Evolutionary conservation across 208 protist genomes (phyloP), one percentile per base, ranked within the genome.

Genomic region (Phytomonas sp.): DNA sequence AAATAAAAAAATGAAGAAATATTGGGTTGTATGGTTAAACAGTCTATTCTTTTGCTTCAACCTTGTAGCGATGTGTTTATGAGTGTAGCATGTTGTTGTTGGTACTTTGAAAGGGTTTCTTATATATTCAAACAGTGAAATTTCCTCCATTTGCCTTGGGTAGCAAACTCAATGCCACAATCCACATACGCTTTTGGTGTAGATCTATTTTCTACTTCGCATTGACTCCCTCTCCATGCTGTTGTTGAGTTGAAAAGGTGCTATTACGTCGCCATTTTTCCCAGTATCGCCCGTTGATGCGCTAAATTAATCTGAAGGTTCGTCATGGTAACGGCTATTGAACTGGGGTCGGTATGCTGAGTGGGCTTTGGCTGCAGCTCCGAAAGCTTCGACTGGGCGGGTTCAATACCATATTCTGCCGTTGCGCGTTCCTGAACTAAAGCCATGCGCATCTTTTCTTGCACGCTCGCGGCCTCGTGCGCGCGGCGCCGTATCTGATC

Each of bases 271-370:
- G 60, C 6, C 45, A 68, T 30, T 12, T 23, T 7, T 64, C 89
- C 78, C 8, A 96, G 73, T 14, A 96, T 62, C 31, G 91, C 91
- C 36, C 91, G 88, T 70, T 96, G 91, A 16, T 79, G 75, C 5
- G 88, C 88, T 10, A 96, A 74, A 67, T 94, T 87, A 74, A 93
- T 88, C 66, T 93, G 86, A 31, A 95, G 75, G 7, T 79, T 74
- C 12, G 86, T 89, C 0, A 81, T 78, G 12, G 78, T 77, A 29
- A 68, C 69, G 67, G 72, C 76, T 26, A 81, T 72, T 11, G 32
- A 59, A 7, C 63, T 31, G 29, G 66, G 64, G 29, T 81, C 68
- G 0, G 59, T 56, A 67, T 74, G 67, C 52, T 42, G 7, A 16
- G 31, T 2, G 3, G 31, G 7, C 60, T 12, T 10, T 64, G 31